phyloP scores from a whole-genome alignment of 1,284 basidiomycete species.

The Stygiomarasmius scandens region DNA sequence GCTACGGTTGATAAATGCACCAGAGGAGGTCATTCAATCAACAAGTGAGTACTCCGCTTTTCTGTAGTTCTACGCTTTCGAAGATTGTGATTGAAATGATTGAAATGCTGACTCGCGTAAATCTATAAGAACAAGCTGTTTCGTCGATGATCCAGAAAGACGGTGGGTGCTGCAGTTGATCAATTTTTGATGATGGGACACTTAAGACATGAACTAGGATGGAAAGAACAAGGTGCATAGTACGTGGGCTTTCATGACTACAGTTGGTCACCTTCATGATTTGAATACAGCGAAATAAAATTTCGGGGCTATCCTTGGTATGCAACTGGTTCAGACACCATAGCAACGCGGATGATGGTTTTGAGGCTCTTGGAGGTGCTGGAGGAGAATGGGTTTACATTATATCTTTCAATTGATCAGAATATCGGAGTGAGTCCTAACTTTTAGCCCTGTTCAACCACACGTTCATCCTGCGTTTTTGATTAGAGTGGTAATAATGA shows the following conservation, averaged over 20 bases:
- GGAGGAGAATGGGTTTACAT: conserved; percentile 6
- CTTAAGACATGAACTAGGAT: neutral
- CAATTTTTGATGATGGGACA: neutral
- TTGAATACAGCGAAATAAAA: conserved; percentile 7
- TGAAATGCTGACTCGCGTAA: too few species aligned
- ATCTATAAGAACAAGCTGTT: neutral
- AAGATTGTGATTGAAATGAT: too few species aligned
- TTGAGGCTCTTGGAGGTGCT: conserved; percentile 8
- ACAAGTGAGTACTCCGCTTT: neutral
- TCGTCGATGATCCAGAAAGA: neutral
- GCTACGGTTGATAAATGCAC: conserved; percentile 6
- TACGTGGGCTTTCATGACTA: neutral
- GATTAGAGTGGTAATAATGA: too few species aligned
- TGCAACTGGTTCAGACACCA: neutral
- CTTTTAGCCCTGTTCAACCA: too few species aligned
- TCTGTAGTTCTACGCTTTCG: neutral
- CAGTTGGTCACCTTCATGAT: neutral
- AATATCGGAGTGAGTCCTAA: conserved; percentile 1
- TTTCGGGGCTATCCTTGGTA: conserved; percentile 9
- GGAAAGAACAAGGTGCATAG: neutral
- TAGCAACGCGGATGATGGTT: conserved; percentile 1
- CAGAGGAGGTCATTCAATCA: conserved; percentile 1
- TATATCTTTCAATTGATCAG: conserved; percentile 12
- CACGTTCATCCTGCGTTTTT: too few species aligned
- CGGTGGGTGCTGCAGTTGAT: neutral